These are phyloP conservation scores for Abortiporus biennis DNA, from an alignment of 1,284 basidiomycete genomes.

Conservation along the genomic window DNA sequence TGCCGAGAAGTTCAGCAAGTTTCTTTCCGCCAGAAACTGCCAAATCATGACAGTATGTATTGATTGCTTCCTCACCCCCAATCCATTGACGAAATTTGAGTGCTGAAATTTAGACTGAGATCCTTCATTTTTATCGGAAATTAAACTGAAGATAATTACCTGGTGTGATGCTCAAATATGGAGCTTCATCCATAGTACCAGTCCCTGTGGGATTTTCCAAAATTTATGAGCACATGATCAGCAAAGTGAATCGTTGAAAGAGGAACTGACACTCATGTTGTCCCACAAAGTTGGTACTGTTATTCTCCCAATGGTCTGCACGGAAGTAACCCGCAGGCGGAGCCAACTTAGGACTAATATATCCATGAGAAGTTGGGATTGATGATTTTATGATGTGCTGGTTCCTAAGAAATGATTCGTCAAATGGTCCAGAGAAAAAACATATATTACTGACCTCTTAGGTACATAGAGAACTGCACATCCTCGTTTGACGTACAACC, in stretches of 20 bases:
- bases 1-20: constrained; percentile 62
- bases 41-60: constrained; percentile 68
- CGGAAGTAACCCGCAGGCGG: no score
- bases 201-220: constrained; percentile 50
- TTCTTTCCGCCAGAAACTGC: constrained; percentile 68
- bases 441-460: constrained; percentile 49
- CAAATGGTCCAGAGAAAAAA: no score
- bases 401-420: constrained; percentile 56
- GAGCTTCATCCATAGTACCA: constrained; percentile 58
- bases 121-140: neutral
- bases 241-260: neutral
- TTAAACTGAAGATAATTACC: constrained; percentile 34
- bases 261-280: constrained; percentile 53
- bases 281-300: constrained; percentile 43
- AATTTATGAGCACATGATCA: neutral
- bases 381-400: constrained; percentile 72
- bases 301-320: no score
- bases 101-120: constrained; percentile 33
- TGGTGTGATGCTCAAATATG: constrained; percentile 46
- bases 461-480: constrained; percentile 78
- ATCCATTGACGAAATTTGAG: constrained; percentile 75
- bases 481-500: constrained; percentile 71
- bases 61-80: constrained; percentile 80
- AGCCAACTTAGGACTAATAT: constrained; percentile 36
- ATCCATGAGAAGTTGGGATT: constrained; percentile 67